Base-by-base conservation (phyloP, 2,329 filamentous ascomycete genomes). In the Blastomyces parvus region DNA sequence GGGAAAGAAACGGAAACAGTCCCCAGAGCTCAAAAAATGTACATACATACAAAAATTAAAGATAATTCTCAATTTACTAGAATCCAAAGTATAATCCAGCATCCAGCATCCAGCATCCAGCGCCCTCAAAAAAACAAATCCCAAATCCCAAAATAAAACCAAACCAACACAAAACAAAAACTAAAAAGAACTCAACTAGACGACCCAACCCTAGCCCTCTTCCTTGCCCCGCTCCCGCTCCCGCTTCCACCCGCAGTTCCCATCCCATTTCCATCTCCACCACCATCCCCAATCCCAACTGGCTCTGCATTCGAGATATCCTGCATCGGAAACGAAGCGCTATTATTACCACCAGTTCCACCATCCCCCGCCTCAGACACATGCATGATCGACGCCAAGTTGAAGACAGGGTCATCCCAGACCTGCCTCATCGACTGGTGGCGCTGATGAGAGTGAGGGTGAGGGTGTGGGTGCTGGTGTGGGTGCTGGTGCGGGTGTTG, bases 351-450 rank as follows among this genome's bases (percentile, higher is more conserved):
- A 14, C 25, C 25, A 60, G 22, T 38, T 8, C n/a, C 40, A 9
- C 19, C 8, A 17, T 40, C 33, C n/a, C 53, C 58, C 5, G 58
- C 19, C 8, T 60, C 44, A 46, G 40, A 30, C 25, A 46, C 58
- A 6, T 48, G 61, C 61, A 60, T 63, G 1, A 50, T 60, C 36
- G 62, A 61, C 19, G 59, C 44, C 4, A 64, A 9, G 42, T 61
- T 57, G 22, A 64, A 64, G 11, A 62, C 52, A 11, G 62, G 62
- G 30, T 64, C 59, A 25, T 61, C 62, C 62, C 62, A 64, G 14
- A 61, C 42, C 25, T 55, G 62, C 27, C 52, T 40, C 7, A 33
- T 55, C 17, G 30, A 27, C 8, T 44, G 50, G 36, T 64, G 63
- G 52, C 53, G 60, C 53, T 55, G 60, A 25, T 57, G 55, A 4